Conservation (phyloP, 139 green algal species). For the Mychonastes homosphaera region DNA sequence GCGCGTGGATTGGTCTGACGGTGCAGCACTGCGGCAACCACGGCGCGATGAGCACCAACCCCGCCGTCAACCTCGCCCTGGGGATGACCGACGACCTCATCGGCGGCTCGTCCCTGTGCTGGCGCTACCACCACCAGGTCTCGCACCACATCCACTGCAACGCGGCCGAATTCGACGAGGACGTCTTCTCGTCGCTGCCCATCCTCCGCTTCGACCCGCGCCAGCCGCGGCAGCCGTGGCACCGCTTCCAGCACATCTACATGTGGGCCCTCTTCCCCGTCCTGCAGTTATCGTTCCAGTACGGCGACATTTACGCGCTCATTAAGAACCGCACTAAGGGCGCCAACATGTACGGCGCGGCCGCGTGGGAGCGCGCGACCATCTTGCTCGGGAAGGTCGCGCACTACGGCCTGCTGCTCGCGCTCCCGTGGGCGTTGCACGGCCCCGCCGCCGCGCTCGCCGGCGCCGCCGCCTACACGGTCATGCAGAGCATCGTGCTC, state of each 20-base stretch:
- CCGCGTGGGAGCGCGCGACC: conserved; percentile 38
- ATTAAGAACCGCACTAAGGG: conserved; percentile 45
- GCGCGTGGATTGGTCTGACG: conserved; percentile 71
- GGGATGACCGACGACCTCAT: conserved; percentile 63
- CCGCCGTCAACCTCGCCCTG: conserved; percentile 54
- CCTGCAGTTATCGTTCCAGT: conserved; percentile 69
- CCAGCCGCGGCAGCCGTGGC: conserved; percentile 53
- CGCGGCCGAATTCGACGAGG: conserved; percentile 70
- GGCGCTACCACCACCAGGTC: conserved; percentile 79
- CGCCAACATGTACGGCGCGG: conserved; percentile 59
- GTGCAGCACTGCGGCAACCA: conserved; percentile 82
- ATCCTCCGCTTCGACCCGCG: conserved; percentile 69
- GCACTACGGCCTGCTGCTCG: conserved; percentile 61
- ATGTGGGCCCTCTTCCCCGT: conserved; percentile 71
- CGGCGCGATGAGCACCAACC: conserved; percentile 74
- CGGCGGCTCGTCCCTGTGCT: conserved; percentile 69
- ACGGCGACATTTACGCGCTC: conserved; percentile 40
- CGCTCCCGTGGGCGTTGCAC: conserved; percentile 39
- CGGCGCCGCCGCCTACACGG: conserved; percentile 35
- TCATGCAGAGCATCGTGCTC: conserved; percentile 62
- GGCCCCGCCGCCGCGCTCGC: conserved; percentile 33
- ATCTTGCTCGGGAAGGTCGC: conserved; percentile 58
- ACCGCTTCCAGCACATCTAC: conserved; percentile 78
- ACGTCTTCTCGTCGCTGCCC: conserved; percentile 62
- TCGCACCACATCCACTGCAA: conserved; percentile 87